Percentiles rank a stretch among this genome's conserved stretches.
Conservation (phyloP, 768 basidiomycete genomes). For the Lactarius pseudohatsudake region DNA sequence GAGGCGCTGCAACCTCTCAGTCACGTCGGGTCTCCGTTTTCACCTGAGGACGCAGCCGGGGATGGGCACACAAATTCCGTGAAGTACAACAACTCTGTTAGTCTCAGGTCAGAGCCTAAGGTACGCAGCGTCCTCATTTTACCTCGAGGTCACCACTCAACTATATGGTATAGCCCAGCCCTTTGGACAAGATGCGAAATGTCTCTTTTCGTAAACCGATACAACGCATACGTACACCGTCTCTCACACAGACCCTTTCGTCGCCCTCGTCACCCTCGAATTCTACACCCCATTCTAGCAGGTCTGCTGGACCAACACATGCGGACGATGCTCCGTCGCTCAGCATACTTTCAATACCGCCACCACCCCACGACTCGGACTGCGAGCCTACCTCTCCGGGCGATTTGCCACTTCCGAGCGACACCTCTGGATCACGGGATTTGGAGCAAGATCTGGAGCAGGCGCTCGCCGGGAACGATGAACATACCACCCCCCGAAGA, state of each 20-base stretch:
- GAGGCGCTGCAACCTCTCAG: constrained; percentile 60
- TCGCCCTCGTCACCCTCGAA: constrained; percentile 58
- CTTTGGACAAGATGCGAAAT: constrained; percentile 62
- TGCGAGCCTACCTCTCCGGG: constrained; percentile 14
- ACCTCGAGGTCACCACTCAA: constrained; percentile 6
- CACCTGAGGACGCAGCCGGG: constrained; percentile 39
- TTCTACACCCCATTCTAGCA: constrained; percentile 50
- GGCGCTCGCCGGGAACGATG: constrained; percentile 7
- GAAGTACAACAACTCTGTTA: constrained; percentile 59
- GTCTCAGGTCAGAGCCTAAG: constrained; percentile 61
- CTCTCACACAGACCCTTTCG: constrained; percentile 61
- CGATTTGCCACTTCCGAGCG: constrained; percentile 20
- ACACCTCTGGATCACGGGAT: constrained; percentile 14
- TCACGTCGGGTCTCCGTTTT: constrained; percentile 49
- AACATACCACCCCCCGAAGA: constrained; percentile 7
- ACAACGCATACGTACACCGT: constrained; percentile 60
- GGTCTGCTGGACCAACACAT: constrained; percentile 18
- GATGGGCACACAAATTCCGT: constrained; percentile 43
- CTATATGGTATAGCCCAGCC: constrained; percentile 50
- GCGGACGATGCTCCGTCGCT: constrained; percentile 14
- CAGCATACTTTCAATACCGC: constrained; percentile 24
- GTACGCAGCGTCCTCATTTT: constrained; percentile 34
- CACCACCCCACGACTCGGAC: constrained; percentile 25
- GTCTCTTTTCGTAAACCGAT: constrained; percentile 55
- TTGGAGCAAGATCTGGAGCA: constrained; percentile 21